Conservation (phyloP, 2,329 filamentous ascomycete genomes). For the Curvularia spicifera region DNA sequence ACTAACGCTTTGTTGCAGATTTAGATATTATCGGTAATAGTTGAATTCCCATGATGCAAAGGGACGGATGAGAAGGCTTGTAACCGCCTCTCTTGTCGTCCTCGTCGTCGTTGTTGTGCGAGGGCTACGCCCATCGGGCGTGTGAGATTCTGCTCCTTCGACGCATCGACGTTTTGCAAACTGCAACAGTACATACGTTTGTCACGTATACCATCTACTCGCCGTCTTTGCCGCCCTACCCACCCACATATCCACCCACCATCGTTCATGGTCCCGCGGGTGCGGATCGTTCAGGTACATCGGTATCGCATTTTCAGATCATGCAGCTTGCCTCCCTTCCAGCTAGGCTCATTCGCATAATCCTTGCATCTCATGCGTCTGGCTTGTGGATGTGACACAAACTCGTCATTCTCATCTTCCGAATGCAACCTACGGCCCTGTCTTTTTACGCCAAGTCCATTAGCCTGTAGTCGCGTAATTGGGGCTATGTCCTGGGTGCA, state of each 20-base stretch:
- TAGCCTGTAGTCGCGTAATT: constrained; percentile 18
- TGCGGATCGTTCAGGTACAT: constrained; percentile 16
- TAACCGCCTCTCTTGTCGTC: background rate
- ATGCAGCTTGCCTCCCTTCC: constrained; percentile 9
- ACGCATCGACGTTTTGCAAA: background rate
- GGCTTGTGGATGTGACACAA: constrained; percentile 8
- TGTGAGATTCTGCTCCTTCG: background rate
- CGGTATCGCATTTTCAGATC: constrained; percentile 16
- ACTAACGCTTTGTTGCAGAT: constrained; percentile 1
- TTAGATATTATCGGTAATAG: background rate
- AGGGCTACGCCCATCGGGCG: background rate
- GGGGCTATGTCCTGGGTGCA: constrained; percentile 5
- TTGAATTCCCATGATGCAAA: background rate
- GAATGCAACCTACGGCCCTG: background rate
- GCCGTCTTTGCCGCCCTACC: constrained; percentile 2
- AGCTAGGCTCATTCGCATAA: constrained; percentile 12
- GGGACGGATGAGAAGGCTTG: background rate
- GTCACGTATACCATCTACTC: background rate
- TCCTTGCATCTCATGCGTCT: constrained; percentile 10
- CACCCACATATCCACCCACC: background rate
- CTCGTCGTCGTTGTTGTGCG: background rate
- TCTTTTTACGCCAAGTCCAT: constrained; percentile 2
- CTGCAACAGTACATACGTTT: background rate
- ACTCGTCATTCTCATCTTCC: constrained; percentile 14
- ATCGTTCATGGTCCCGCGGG: constrained; percentile 5